These are phyloP conservation scores for Solanum virginianum DNA, from an alignment of 257 asterid genomes.

Conservation along the genomic window DNA sequence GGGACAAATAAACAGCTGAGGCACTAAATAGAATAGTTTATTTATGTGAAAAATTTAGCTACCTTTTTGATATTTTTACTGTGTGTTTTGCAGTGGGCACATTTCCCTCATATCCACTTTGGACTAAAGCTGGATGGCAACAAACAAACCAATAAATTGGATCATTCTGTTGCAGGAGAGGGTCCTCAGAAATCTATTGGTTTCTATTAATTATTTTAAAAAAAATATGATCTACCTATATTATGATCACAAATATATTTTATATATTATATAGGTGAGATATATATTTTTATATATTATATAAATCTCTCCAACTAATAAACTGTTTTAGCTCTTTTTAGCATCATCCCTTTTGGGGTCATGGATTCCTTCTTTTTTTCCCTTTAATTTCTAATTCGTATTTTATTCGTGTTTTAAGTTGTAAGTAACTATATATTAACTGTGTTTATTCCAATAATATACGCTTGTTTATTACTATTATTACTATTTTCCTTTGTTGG, in stretches of 20 bases:
- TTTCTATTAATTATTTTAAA: slow-evolving; percentile 18
- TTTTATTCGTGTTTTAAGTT: neutral
- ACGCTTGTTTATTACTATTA: neutral
- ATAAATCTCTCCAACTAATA: neutral
- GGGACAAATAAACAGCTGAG: neutral
- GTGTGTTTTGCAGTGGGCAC: slow-evolving; percentile 80
- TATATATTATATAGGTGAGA: slow-evolving; percentile 1
- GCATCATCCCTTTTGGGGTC: neutral
- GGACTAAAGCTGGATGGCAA: slow-evolving; percentile 66
- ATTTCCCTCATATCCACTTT: slow-evolving; percentile 85
- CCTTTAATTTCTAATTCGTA: too few species aligned
- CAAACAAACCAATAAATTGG: slow-evolving; percentile 54
- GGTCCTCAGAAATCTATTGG: slow-evolving; percentile 38
- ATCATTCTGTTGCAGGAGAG: slow-evolving; percentile 53
- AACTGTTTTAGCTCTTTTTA: neutral
- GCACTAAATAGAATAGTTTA: neutral
- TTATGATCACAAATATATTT: neutral
- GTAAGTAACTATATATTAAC: neutral
- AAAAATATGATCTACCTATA: neutral
- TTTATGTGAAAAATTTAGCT: neutral
- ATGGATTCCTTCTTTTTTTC: neutral
- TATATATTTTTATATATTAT: neutral
- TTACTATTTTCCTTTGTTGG: neutral
- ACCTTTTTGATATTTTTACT: neutral
- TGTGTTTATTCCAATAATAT: neutral